Conservation (phyloP, 2,329 filamentous ascomycete genomes). For the Cytospora mali region DNA sequence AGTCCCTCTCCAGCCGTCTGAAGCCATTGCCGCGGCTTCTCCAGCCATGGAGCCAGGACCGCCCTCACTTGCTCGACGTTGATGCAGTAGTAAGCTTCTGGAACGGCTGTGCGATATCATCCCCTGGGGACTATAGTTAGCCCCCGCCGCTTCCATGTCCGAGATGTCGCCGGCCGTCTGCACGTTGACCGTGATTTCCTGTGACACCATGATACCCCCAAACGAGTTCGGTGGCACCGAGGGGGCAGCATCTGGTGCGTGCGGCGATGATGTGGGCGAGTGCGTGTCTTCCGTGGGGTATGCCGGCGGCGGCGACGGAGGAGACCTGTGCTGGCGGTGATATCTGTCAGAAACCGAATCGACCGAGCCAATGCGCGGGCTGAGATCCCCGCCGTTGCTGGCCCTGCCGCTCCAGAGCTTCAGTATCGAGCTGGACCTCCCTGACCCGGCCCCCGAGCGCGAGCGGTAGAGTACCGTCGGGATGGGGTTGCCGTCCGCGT, state of each 20-base stretch:
- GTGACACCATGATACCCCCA: slow-evolving; percentile 64
- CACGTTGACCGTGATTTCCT: slow-evolving; percentile 61
- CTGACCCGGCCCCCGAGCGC: slow-evolving; percentile 34
- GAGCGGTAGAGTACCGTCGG: slow-evolving; percentile 33
- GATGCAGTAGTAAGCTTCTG: slow-evolving; percentile 9
- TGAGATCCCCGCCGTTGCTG: slow-evolving; percentile 27
- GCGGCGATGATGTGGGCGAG: slow-evolving; percentile 9
- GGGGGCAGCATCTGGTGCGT: slow-evolving; percentile 6
- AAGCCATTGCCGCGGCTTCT: background rate
- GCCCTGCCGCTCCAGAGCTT: slow-evolving; percentile 37
- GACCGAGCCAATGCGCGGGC: slow-evolving; percentile 21
- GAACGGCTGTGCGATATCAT: background rate
- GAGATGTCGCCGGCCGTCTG: slow-evolving; percentile 32
- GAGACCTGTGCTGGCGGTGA: background rate
- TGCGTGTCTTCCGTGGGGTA: slow-evolving; percentile 18
- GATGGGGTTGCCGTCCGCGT: slow-evolving; percentile 37
- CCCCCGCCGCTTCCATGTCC: slow-evolving; percentile 30
- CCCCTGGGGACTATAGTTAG: slow-evolving; percentile 29
- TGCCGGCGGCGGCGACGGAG: slow-evolving; percentile 17
- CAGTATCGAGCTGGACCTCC: slow-evolving; percentile 38
- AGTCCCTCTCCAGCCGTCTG: background rate
- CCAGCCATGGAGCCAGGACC: background rate
- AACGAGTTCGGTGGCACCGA: slow-evolving; percentile 34
- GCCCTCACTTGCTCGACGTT: slow-evolving; percentile 23
- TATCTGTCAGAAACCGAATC: slow-evolving; percentile 22